Base-by-base conservation (phyloP, 2,329 filamentous ascomycete species). In the Tolypocladium sp. region DNA sequence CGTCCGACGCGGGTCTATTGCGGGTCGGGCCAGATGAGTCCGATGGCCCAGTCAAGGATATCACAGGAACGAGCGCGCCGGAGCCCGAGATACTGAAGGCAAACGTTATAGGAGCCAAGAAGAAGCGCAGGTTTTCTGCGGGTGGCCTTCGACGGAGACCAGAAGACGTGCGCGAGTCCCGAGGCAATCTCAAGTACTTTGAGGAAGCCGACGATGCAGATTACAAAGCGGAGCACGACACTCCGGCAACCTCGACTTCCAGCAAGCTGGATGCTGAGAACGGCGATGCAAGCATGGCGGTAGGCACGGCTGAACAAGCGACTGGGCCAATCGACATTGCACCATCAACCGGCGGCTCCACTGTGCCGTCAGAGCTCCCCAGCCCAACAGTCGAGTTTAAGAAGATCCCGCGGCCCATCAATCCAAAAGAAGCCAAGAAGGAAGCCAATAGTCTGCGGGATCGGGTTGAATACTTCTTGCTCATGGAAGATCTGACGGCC, bases 401-500 rank as follows among this genome's bases (percentile, higher is more conserved):
- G 35, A 74, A 75, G 64, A 78, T 86, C 12, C 77, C 81, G 33
- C 77, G 84, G 12, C 89, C 89, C 0, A 77, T 87, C 63, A 92
- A 92, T 66, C 89, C 89, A 1, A 91, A 91, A 17, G 63, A 65
- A 55, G 63, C 63, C 46, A 65, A 65, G 56, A 61, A 51, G 72
- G 88, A 91, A 69, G 89, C 88, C 1, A 87, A 90, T 67, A 82
- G 80, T 13, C 81, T 83, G 54, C 76, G 75, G 17, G 80, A 84
- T 59, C 86, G 93, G 38, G 90, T 96, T 5, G 91, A 97, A 67
- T 96, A 93, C 70, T 99, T 99, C 70, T 78, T 99, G 17, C 80
- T 99, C 1, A 78, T 99, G 12, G 94, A 99, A 73, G 94, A 99
- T 71, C 82, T 99, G 55, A 99, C 94, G 1, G 90, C 93, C 2